Base-by-base conservation (phyloP, 106 monocot genomes). In the Posidonia australis region DNA sequence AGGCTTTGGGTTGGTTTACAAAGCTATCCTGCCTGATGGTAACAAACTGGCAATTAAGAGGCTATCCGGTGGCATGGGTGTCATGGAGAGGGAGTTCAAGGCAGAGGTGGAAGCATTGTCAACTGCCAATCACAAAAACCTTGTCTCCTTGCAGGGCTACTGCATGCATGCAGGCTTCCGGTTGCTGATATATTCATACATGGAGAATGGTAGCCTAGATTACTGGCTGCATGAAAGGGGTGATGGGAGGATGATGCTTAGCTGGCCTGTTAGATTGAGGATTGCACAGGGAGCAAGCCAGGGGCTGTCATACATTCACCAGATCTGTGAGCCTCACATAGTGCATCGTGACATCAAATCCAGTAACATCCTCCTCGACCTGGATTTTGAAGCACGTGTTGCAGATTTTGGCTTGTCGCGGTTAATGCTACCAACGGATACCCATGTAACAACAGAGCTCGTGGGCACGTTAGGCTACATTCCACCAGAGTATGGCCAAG, bases 131-230 rank as follows among this genome's bases (percentile, higher is more conserved):
- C 83, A 87, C 60, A 28, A 66, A 69, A 87, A 87, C 49, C 87
- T 87, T 30, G 87, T 87, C 28, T 60, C 74, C 22, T 75, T 87
- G 11, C 73, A 78, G 54, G 87, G 87, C 0, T 84, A 84, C 60
- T 81, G 80, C 72, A 78, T 57, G 63, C 51, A 75, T 62, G 73
- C 78, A 44, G 72, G 54, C 10, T 80, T 80, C 17, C 56, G 87
- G 13, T 70, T 87, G 30, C 56, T 87, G 28, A 77, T 87, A 19
- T 87, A 87, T 69, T 66, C 77, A 5, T 87, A 72, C 73, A 87
- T 87, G 87, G 81, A 83, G 66, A 87, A 84, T 68, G 87, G 87
- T 32, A 87, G 87, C 67, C 68, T 87, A 18, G 87, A 87, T 47
- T 78, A 76, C 55, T 87, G 87, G 87, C 76, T 87, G 47, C 87